These are phyloP conservation scores for Colletotrichum liaoningense DNA, from an alignment of 2,329 filamentous ascomycete genomes.

Conservation along the genomic window DNA sequence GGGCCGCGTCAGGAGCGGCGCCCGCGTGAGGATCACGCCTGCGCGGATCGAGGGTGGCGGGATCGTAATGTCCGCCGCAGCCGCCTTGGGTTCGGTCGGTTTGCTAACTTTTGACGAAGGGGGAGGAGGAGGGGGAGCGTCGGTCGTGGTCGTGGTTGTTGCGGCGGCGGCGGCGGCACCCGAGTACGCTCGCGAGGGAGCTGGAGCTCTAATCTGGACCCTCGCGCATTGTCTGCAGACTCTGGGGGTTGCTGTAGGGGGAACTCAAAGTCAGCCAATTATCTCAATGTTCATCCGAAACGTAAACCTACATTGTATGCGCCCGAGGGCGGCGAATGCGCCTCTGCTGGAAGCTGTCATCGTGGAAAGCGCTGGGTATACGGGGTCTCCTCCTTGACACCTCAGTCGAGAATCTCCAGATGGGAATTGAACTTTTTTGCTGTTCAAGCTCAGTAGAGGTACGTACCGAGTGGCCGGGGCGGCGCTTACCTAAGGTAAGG, in stretches of 20 bases:
- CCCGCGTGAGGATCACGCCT: conserved; percentile 86
- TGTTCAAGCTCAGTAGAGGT: conserved; percentile 30
- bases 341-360: conserved; percentile 71
- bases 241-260: conserved; percentile 42
- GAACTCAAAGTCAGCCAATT: conserved; percentile 23
- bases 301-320: conserved; percentile 61
- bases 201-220: conserved; percentile 41
- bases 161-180: conserved; percentile 41
- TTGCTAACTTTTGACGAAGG: conserved; percentile 42
- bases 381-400: conserved; percentile 22
- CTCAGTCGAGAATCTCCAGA: conserved; percentile 31
- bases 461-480: conserved; percentile 43
- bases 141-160: conserved; percentile 28
- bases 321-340: conserved; percentile 58
- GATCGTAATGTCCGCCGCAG: conserved; percentile 7
- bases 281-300: neutral
- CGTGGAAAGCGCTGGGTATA: conserved; percentile 39
- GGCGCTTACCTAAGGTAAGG: conserved; percentile 38
- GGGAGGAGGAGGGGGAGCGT: conserved; percentile 35
- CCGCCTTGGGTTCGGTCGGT: conserved; percentile 39
- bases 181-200: conserved; percentile 48
- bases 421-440: conserved; percentile 43
- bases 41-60: conserved; percentile 62
- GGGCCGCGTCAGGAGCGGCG: conserved; percentile 86
- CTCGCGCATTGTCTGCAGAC: conserved; percentile 53